Percentiles rank a stretch among this genome's conserved stretches.
These are phyloP conservation scores for Balansia obtecta DNA, from an alignment of 2,329 filamentous ascomycete genomes.

Conservation along the genomic window DNA sequence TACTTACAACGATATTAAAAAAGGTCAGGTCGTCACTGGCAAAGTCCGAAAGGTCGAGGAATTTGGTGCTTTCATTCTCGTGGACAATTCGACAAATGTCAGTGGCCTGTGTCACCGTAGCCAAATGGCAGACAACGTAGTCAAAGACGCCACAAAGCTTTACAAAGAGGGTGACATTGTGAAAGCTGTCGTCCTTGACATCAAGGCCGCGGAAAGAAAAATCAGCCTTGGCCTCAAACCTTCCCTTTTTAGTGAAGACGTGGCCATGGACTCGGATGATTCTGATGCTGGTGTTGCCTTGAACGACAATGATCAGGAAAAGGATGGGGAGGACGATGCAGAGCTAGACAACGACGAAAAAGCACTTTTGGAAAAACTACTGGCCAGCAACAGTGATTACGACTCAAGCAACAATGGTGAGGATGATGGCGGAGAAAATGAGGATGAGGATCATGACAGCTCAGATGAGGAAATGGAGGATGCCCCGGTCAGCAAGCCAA, in stretches of 20 bases:
- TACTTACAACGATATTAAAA: conserved; percentile 64
- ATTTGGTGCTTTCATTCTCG: conserved; percentile 85
- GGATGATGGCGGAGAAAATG: conserved; percentile 21
- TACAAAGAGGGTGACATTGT: conserved; percentile 88
- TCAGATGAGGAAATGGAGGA: conserved; percentile 29
- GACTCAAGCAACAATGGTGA: conserved; percentile 26
- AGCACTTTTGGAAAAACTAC: conserved; percentile 27
- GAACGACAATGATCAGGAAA: conserved; percentile 34
- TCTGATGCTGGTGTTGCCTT: conserved; percentile 34
- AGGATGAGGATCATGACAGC: conserved; percentile 29
- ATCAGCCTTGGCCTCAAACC: conserved; percentile 89
- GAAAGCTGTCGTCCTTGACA: conserved; percentile 75
- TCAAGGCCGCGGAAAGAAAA: conserved; percentile 62
- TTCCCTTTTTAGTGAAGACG: conserved; percentile 64
- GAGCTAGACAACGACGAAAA: conserved; percentile 24
- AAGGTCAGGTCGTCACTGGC: conserved; percentile 74
- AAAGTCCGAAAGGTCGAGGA: conserved; percentile 90
- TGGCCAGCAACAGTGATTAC: conserved; percentile 32
- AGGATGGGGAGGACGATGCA: conserved; percentile 38
- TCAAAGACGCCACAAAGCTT: conserved; percentile 76
- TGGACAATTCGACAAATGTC: conserved; percentile 78
- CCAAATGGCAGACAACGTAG: conserved; percentile 75
- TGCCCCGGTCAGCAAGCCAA: conserved; percentile 20
- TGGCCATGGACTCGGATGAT: conserved; percentile 34
- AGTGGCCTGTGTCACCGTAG: conserved; percentile 88